Evolutionary conservation across 306 rosid species (phyloP), one percentile per base, ranked within the genome.

Genomic region (Casuarina glauca): DNA sequence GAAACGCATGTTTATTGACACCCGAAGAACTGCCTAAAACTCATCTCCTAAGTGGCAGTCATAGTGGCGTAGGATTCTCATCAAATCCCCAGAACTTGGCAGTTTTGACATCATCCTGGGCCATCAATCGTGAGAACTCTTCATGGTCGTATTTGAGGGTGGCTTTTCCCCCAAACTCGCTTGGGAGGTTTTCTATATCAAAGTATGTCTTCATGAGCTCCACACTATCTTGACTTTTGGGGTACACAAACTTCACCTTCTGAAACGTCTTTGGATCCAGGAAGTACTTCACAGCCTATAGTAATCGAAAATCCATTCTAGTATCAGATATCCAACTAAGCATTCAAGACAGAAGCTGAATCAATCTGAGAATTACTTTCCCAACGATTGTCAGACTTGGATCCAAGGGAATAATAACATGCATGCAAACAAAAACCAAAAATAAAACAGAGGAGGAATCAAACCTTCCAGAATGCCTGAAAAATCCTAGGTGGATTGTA

Each of bases 401-500:
- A 41, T 67, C 35, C 46, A 67, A 43, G 15, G 8, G 8, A 17
- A 17, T 17, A 64, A 60, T 41, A 77, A 48, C 19, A 63, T 69
- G 51, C 50, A 75, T 36, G 77, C 53, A 53, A n/a, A 7, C 11
- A 38, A 32, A 54, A 73, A 3, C n/a, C 50, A 52, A 41, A 52
- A 38, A 8, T 15, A 53, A 54, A 20, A 79, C 9, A 73, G 74
- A 39, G 75, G 3, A 75, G 74, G 48, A 81, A 58, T 74, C 87
- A 64, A 60, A 95, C 98, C 98, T 86, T 95, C 76, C 84, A 95
- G 79, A 95, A 86, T 61, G 97, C 96, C 77, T 91, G 96, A 82
- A 92, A 95, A 76, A 95, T 81, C 80, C 89, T 93, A 26, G 98
- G 98, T 9, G 98, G 98, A 77, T 82, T 95, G 69, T 91, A 87